A percentile compares a stretch with the other conserved stretches of the same genome.
Evolutionary conservation across 2,329 filamentous ascomycete genomes (phyloP).

Genomic region (Paecilomyces dactylethromorphus): DNA sequence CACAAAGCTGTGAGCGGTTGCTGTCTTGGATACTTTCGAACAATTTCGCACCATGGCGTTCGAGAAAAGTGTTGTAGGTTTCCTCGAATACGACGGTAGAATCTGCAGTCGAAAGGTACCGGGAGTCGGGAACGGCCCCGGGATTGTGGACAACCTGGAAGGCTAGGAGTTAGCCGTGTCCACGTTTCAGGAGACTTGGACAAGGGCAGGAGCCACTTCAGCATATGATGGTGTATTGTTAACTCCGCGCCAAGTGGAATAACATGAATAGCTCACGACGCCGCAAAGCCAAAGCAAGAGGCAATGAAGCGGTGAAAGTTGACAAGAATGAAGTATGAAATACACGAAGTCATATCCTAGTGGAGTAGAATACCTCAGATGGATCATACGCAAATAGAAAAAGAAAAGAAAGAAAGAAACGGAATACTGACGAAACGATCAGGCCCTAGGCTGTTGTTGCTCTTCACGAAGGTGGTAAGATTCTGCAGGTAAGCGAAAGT

Average conservation of each 20-base stretch:
- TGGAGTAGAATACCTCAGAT: too few relatives aligned
- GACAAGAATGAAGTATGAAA: too few relatives aligned
- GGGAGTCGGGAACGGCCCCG: slow-evolving; percentile 35
- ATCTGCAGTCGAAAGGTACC: slow-evolving; percentile 36
- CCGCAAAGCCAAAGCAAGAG: not conserved
- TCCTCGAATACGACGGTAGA: slow-evolving; percentile 43
- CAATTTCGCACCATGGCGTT: slow-evolving; percentile 22
- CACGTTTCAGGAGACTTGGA: slow-evolving; percentile 14
- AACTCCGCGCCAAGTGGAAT: not conserved
- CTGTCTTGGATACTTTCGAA: slow-evolving; percentile 25
- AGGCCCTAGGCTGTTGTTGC: slow-evolving; percentile 24
- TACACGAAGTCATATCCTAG: not conserved
- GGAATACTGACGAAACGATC: slow-evolving; percentile 30
- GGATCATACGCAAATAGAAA: slow-evolving; percentile 1
- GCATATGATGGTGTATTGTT: slow-evolving; percentile 9
- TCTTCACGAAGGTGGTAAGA: slow-evolving; percentile 25
- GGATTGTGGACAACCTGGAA: slow-evolving; percentile 40
- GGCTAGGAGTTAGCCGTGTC: slow-evolving; percentile 6
- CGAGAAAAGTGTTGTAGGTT: slow-evolving; percentile 31
- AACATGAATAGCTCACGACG: not conserved
- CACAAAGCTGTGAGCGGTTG: slow-evolving; percentile 25
- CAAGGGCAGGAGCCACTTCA: slow-evolving; percentile 1
- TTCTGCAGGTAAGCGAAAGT: slow-evolving; percentile 27
- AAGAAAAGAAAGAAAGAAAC: slow-evolving; percentile 6
- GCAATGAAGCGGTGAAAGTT: not conserved